Evolutionary conservation across 1,284 basidiomycete genomes (phyloP).

Genomic region (Leccinum subspadiceum): DNA sequence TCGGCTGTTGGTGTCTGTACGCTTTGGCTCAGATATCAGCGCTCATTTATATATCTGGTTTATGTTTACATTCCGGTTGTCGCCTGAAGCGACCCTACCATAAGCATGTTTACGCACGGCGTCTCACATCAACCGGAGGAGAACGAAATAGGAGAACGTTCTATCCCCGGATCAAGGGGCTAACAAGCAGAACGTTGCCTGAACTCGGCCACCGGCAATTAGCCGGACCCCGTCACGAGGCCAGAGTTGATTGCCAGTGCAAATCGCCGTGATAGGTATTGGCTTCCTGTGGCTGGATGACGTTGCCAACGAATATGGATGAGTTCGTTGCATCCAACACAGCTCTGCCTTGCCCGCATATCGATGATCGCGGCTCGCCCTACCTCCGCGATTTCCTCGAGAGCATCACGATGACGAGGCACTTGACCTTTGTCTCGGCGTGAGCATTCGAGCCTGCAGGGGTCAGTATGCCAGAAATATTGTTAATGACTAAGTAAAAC

Average conservation of each 20-base stretch:
- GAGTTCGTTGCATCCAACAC: not conserved
- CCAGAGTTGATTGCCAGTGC: not conserved
- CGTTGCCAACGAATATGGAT: not conserved
- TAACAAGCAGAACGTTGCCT: not conserved
- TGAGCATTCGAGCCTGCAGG: not conserved
- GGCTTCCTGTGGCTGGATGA: not conserved
- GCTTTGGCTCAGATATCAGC: not conserved
- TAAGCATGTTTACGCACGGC: not conserved
- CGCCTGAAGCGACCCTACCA: not conserved
- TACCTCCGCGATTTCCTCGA: not conserved
- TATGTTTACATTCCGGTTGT: slow-evolving; percentile 1
- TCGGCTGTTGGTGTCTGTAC: not conserved
- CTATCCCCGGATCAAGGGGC: not conserved
- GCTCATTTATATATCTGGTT: slow-evolving; percentile 13
- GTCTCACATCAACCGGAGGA: not conserved
- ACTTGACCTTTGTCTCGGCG: too few relatives aligned
- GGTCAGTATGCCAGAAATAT: not conserved
- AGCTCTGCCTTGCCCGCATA: not conserved
- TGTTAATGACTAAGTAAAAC: not conserved
- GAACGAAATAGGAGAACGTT: not conserved
- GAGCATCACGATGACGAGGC: not conserved
- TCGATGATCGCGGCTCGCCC: not conserved
- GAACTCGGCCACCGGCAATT: not conserved
- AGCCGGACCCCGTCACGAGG: not conserved
- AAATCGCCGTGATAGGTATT: not conserved